A percentile compares a stretch with the other conserved stretches of the same genome.
These are phyloP conservation scores for Trichoderma citrinoviride DNA, from an alignment of 2,329 filamentous ascomycete genomes.

Conservation along the genomic window DNA sequence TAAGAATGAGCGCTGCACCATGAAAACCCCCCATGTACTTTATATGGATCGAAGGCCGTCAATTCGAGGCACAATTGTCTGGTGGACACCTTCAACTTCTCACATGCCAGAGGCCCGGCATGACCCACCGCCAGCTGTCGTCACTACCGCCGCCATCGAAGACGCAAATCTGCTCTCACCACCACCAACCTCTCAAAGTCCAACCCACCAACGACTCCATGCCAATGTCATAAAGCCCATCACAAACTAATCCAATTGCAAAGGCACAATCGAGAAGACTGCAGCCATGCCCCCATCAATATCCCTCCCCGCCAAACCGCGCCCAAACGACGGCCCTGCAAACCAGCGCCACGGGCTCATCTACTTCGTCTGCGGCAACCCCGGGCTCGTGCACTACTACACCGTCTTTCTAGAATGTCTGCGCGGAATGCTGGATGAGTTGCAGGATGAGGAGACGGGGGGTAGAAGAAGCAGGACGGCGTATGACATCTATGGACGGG, in stretches of 20 bases:
- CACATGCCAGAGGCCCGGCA: too few species aligned
- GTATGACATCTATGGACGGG: slow-evolving; percentile 58
- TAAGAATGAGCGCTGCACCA: too few species aligned
- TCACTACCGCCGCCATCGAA: neutral
- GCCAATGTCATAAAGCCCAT: neutral
- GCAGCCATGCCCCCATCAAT: slow-evolving; percentile 29
- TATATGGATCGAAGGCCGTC: too few species aligned
- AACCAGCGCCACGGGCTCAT: slow-evolving; percentile 48
- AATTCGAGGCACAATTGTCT: too few species aligned
- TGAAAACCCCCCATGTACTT: too few species aligned
- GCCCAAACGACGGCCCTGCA: slow-evolving; percentile 15
- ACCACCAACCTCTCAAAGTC: neutral
- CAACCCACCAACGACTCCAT: neutral
- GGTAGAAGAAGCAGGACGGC: slow-evolving; percentile 27
- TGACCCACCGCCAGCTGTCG: neutral
- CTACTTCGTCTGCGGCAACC: slow-evolving; percentile 75
- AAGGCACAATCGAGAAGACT: too few species aligned
- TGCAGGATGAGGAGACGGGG: slow-evolving; percentile 31
- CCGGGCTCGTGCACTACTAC: slow-evolving; percentile 74
- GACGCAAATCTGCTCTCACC: neutral
- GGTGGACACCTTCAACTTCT: too few species aligned
- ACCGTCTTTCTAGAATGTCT: slow-evolving; percentile 61
- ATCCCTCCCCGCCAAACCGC: slow-evolving; percentile 32
- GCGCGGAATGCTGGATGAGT: slow-evolving; percentile 46
- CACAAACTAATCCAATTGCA: too few species aligned